Evolutionary conservation across 2,329 filamentous ascomycete species (phyloP), one percentile per base, ranked within the genome.

Genomic region (Diplocarpon mali): DNA sequence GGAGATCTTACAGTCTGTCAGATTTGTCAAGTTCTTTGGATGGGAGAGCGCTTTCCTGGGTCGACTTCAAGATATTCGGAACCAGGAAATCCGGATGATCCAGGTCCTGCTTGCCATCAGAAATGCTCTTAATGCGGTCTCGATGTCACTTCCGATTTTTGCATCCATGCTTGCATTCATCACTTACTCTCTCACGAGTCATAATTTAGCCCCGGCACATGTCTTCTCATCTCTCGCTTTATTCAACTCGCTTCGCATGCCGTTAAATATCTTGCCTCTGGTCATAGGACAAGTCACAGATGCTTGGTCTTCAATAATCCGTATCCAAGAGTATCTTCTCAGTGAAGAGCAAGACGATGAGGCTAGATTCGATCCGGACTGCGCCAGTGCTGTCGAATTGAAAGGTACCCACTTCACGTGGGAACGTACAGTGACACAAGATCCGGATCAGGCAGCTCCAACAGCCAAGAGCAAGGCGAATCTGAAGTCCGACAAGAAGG

Each of bases 131-230:
- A 73, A 79, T 53, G 76, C 78, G 7, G 68, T 82, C 1, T 76
- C 78, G 14, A 73, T 84, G 71, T 65, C 58, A 4, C 40, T 63
- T 35, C 90, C 92, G 6, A 85, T 94, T 42, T 95, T 96, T 56
- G 88, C 90, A 0, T 93, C 89, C 1, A 95, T 96, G 87, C 64
- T 96, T 34, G 78, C 90, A 0, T 96, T 96, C 63, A 90, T 96
- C 64, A 90, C 86, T 0, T 83, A 78, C 56, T 80, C 78, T 1
- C 65, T 81, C 31, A 73, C 78, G 1, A 70, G 83, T 46, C 81
- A 88, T 54, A 63, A 64, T 24, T 72, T 96, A 14, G 69, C 76
- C 1, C 80, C 92, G 0, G 86, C 88, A 0, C 71, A 80, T 17
- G 75, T 96, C 30, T 96, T 98, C 67, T 95, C 90, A 0, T 96